Conservation (phyloP, 306 rosid genomes). For the Herpetospermum pedunculosum region DNA sequence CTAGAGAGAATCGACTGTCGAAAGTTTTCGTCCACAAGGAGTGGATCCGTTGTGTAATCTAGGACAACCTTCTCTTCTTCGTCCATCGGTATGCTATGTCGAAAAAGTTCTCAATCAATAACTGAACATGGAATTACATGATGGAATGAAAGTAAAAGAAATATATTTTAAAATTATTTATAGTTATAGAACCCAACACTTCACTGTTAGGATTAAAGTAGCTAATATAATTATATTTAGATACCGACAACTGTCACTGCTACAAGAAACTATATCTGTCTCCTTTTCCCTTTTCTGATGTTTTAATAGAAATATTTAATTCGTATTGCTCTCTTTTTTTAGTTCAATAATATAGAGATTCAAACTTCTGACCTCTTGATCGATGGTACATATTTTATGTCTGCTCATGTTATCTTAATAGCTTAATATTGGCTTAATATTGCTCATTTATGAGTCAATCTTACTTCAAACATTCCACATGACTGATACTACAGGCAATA, state of each 20-base stretch:
- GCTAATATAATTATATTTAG: neutral
- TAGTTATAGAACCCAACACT: neutral
- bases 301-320: neutral
- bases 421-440: too few relatives aligned
- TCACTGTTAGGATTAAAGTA: neutral
- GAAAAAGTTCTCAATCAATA: conserved; percentile 6
- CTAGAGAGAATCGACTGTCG: conserved; percentile 63
- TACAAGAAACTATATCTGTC: neutral
- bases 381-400: too few relatives aligned
- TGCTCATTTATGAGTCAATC: neutral
- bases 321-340: neutral
- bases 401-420: too few relatives aligned
- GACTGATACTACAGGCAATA: neutral
- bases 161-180: neutral
- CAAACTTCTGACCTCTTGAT: too few relatives aligned
- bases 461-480: neutral
- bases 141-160: neutral
- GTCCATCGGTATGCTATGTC: conserved; percentile 81
- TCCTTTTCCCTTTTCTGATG: neutral
- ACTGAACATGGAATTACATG: neutral
- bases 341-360: too few relatives aligned
- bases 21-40: conserved; percentile 45
- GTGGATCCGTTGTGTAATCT: conserved; percentile 74
- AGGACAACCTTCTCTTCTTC: conserved; percentile 69
- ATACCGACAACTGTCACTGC: neutral